Conservation (phyloP, 2,329 filamentous ascomycete species). For the Botrytis medusae region DNA sequence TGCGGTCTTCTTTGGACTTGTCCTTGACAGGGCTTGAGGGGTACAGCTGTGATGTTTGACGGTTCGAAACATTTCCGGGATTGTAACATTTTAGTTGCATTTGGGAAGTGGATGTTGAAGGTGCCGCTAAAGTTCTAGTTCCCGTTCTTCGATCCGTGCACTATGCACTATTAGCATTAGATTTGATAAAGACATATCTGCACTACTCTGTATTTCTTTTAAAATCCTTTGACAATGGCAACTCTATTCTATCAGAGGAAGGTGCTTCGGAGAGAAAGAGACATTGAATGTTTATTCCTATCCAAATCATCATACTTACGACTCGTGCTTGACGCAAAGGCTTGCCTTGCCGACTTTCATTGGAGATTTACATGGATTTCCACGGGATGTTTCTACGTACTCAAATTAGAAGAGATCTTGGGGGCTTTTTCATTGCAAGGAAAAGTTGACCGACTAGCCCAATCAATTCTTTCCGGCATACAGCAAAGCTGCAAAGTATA, state of each 20-base stretch:
- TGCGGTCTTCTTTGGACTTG: background rate
- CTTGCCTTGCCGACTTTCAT: background rate
- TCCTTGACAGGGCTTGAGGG: conserved; percentile 5
- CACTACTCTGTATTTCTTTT: background rate
- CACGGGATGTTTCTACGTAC: background rate
- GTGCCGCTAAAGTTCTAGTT: conserved; percentile 14
- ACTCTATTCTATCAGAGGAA: background rate
- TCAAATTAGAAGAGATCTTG: background rate
- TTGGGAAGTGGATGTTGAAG: background rate
- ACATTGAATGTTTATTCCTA: background rate
- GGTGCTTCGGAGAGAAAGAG: background rate
- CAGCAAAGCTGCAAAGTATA: background rate
- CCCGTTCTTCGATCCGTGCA: conserved; percentile 19
- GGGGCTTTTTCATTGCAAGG: conserved; percentile 2
- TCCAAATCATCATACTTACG: background rate
- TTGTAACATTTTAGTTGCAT: conserved; percentile 10
- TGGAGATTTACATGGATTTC: background rate
- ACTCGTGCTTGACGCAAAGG: background rate
- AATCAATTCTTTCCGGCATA: conserved; percentile 8
- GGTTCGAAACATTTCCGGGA: conserved; percentile 2
- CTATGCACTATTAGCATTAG: conserved; percentile 9
- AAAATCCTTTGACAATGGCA: background rate
- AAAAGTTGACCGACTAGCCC: conserved; percentile 16
- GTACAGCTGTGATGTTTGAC: conserved; percentile 3
- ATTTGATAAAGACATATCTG: conserved; percentile 1